Conservation (phyloP, 345 rosid species). For the Gossypium thurberi region DNA sequence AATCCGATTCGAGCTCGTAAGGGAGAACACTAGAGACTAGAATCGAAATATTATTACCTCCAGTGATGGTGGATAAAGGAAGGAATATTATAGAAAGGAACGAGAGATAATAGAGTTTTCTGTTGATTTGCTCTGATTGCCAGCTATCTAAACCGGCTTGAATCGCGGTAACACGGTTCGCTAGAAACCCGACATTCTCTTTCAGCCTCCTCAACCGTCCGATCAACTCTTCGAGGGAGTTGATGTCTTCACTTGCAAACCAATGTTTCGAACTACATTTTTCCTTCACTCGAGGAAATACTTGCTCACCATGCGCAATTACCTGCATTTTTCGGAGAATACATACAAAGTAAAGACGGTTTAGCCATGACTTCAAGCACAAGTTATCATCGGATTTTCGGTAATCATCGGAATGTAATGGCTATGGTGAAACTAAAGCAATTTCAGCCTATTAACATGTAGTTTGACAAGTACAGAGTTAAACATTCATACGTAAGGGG, state of each 20-base stretch:
- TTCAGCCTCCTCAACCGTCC: conserved; percentile 77
- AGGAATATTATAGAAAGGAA: conserved; percentile 92
- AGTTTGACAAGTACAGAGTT: not conserved
- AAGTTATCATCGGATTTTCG: not conserved
- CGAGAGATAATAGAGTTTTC: conserved; percentile 85
- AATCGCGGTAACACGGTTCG: conserved; percentile 82
- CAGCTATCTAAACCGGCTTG: conserved; percentile 95
- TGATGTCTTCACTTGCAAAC: conserved; percentile 63
- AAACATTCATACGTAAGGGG: not conserved
- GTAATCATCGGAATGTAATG: not conserved
- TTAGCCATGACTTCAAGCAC: not conserved
- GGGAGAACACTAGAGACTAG: not conserved
- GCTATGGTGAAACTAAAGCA: not conserved
- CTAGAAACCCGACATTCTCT: conserved; percentile 87
- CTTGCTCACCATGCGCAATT: conserved; percentile 93
- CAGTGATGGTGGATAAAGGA: conserved; percentile 84
- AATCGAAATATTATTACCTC: conserved; percentile 47
- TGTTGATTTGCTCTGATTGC: conserved; percentile 94
- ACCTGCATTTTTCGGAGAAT: conserved; percentile 38
- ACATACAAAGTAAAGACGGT: not conserved
- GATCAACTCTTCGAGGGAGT: conserved; percentile 70
- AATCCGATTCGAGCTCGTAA: not conserved
- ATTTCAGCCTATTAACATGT: not conserved
- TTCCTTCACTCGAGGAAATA: conserved; percentile 87
- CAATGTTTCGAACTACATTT: conserved; percentile 66